Evolutionary conservation across 225 moss, liverwort and hornwort genomes (phyloP).

Genomic region (Neckera pumila): DNA sequence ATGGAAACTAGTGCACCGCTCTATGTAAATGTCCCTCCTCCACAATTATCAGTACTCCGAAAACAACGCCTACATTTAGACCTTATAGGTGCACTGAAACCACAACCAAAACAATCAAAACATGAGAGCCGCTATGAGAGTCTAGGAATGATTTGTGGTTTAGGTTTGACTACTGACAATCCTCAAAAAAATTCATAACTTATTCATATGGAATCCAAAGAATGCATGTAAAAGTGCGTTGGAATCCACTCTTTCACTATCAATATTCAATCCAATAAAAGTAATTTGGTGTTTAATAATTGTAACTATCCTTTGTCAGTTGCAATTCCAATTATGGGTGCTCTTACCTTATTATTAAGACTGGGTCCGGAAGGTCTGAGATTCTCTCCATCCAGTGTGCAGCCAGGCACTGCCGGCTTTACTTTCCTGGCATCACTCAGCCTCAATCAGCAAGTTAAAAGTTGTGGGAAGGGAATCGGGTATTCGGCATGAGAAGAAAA

Average conservation of each 20-base stretch:
- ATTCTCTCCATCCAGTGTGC: neutral
- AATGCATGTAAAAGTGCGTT: no score
- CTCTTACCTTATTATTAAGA: neutral
- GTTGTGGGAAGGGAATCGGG: neutral
- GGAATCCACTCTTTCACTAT: neutral
- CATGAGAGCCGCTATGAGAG: neutral
- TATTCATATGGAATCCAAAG: neutral
- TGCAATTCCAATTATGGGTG: neutral
- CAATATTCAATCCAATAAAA: neutral
- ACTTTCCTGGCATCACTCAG: neutral
- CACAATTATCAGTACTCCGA: neutral
- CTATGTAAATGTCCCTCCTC: no score
- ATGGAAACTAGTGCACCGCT: neutral
- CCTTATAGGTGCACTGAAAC: no score
- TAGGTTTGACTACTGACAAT: rapidly evolving
- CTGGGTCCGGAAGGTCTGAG: neutral
- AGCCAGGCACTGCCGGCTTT: neutral
- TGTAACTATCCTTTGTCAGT: neutral
- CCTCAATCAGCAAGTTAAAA: slow-evolving; percentile 10
- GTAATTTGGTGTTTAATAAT: no score
- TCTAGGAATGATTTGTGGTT: neutral
- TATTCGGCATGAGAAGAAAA: neutral
- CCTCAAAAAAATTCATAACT: neutral
- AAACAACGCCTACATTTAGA: neutral
- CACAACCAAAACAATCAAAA: neutral